Evolutionary conservation across 306 rosid species (phyloP), one percentile per base, ranked within the genome.

Genomic region (Cicer pinnatifidum): DNA sequence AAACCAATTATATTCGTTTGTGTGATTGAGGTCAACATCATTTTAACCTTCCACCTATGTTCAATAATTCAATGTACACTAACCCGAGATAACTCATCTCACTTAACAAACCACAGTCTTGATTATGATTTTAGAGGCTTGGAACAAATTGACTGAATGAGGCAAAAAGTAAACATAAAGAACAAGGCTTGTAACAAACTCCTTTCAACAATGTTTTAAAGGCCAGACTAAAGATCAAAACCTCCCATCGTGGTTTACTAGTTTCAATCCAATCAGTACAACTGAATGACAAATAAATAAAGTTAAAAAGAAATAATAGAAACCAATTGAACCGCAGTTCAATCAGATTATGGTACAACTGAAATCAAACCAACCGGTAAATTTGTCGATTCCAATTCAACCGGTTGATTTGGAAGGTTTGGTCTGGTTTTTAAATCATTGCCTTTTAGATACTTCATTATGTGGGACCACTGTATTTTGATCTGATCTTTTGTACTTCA

Each of bases 11-110:
- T 9, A 39, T 46, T 33, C 44, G 10, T 39, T 4, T 8, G 33
- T 8, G 33, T 7, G 16, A 39, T 8, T 20, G 16, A 38, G 2
- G 33, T 11, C 19, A 17, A 17, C 19, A 75, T 13, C 47, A 50
- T 51, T 69, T 35, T 15, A 11, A 48, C 43, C 17, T 12, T 43
- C 12, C 28, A 43, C 9, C 1, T 68, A 47, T 50, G 72, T 7
- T 33, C 51, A 1, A 58, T 15, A 61, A 41, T 51, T 68, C 45
- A 41, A 41, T 60, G 7, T 41, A 38, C 73, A 80, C 12, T 23
- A 23, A 2, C 4, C 2, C 33, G 8, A 11, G 33, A 38, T 19
- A 38, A 4, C 11, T 7, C 16, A 54, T 43, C 56, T 9, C 37
- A 46, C 4, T 58, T 19, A 17, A 47, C 16, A 37, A 76, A 35